These are phyloP conservation scores for Mimosa bimucronata DNA, from an alignment of 306 rosid genomes.

Conservation along the genomic window DNA sequence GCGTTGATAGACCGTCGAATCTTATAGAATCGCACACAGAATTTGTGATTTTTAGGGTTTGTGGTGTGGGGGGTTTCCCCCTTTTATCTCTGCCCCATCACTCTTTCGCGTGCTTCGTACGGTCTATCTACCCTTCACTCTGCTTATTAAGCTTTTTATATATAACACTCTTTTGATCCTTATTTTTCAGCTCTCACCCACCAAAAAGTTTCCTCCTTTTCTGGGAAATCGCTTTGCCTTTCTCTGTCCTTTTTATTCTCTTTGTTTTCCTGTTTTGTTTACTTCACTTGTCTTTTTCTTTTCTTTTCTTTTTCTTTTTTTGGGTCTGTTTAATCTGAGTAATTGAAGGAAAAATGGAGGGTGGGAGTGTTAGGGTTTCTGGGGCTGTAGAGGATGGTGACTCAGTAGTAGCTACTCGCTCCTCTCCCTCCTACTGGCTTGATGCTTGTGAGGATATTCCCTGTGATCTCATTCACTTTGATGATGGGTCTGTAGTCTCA, in stretches of 20 bases:
- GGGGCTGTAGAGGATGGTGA: conserved; percentile 35
- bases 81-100: conserved; percentile 7
- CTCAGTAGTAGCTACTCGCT: conserved; percentile 13
- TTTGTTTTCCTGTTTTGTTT: not conserved
- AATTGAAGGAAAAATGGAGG: conserved; percentile 49
- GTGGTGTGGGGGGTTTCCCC: not conserved
- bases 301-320: no score
- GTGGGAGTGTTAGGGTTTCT: conserved; percentile 46
- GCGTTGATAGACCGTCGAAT: conserved; percentile 64
- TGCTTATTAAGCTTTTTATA: conserved; percentile 40
- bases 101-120: conserved; percentile 46
- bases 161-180: conserved; percentile 16
- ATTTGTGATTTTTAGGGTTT: conserved; percentile 41
- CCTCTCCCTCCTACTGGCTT: conserved; percentile 81
- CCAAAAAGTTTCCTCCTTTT: conserved; percentile 25
- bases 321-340: not conserved
- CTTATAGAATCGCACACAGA: conserved; percentile 50
- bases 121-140: conserved; percentile 49
- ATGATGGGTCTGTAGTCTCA: conserved; percentile 43
- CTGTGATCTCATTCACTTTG: conserved; percentile 77
- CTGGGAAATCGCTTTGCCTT: not conserved
- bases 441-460: conserved; percentile 91
- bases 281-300: not conserved
- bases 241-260: not conserved
- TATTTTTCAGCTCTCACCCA: not conserved